Base-by-base conservation (phyloP, 345 rosid species). In the Populus deltoides region DNA sequence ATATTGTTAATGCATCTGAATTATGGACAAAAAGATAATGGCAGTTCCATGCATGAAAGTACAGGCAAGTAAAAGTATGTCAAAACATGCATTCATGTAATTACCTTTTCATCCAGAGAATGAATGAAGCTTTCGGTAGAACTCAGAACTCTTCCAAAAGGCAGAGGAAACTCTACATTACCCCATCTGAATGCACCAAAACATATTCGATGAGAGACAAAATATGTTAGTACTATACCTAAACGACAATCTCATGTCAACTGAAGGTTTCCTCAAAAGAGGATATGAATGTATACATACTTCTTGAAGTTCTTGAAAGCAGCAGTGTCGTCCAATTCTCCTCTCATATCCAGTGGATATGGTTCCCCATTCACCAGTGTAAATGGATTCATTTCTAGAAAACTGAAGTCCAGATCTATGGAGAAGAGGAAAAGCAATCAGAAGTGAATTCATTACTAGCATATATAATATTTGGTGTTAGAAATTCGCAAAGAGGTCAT, bases 331-430 rank as follows among this genome's bases (percentile, higher is more conserved):
- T 97, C 98, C 77, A 97, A 72, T 80, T 97, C 98, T 78, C 98
- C 99, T 79, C 99, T 94, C 97, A 97, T 94, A 84, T 97, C 99
- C 77, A 97, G 79, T 63, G 98, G 99, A 81, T 86, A 97, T 16
- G 97, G 98, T 81, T 97, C 93, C 49, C 98, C 93, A 79, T 90
- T 85, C 39, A 94, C 91, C 70, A 97, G 80, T 13, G 97, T 88
- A 82, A 97, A 97, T 70, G 99, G 99, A 83, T 96, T 96, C 96
- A 95, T 89, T 91, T 92, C 97, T 81, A 94, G 59, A 71, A 94
- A 93, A 80, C 91, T 93, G 86, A 94, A 94, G 86, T 94, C 98
- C 82, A 94, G 88, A 85, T 94, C 98, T 94, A 83, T 8, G 24
- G 9, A 68, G 57, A 75, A 66, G 3, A 62, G 3, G 24, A 77